Conservation (phyloP, 768 basidiomycete species). For the Hericium erinaceus region DNA sequence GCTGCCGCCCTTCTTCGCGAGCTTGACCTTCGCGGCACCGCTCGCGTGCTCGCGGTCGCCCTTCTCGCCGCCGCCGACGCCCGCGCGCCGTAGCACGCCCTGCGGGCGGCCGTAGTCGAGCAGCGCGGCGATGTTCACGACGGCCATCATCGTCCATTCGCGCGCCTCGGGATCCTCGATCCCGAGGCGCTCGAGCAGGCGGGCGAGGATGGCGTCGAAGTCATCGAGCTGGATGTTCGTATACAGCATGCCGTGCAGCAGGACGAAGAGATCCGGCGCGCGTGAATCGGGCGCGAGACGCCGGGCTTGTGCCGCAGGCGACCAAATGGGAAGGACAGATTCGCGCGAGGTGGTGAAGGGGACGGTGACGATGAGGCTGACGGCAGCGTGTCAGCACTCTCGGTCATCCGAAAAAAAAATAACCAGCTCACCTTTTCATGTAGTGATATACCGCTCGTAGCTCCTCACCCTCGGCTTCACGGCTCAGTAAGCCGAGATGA, state of each 20-base stretch:
- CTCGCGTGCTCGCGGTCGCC: slow-evolving; percentile 24
- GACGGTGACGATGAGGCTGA: slow-evolving; percentile 85
- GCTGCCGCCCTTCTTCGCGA: slow-evolving; percentile 22
- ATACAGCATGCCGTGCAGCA: slow-evolving; percentile 95
- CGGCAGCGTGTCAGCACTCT: slow-evolving; percentile 1
- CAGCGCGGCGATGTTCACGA: slow-evolving; percentile 71
- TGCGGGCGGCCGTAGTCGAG: slow-evolving; percentile 81
- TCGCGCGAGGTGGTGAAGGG: slow-evolving; percentile 85
- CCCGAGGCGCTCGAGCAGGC: slow-evolving; percentile 78
- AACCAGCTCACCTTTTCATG: slow-evolving; percentile 67
- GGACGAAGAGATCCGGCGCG: slow-evolving; percentile 74
- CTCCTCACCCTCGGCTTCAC: slow-evolving; percentile 78
- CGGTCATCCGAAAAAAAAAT: neutral
- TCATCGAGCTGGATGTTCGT: slow-evolving; percentile 93
- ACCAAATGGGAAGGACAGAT: slow-evolving; percentile 85
- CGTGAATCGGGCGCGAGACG: slow-evolving; percentile 70
- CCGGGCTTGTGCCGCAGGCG: slow-evolving; percentile 58
- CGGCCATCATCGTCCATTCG: slow-evolving; percentile 97
- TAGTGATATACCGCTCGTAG: slow-evolving; percentile 87
- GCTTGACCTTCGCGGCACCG: slow-evolving; percentile 28
- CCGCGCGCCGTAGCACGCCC: slow-evolving; percentile 58
- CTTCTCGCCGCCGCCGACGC: slow-evolving; percentile 27
- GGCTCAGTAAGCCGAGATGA: slow-evolving; percentile 80
- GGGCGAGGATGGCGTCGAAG: slow-evolving; percentile 70
- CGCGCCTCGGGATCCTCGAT: slow-evolving; percentile 75